These are phyloP conservation scores for Suillus luteus DNA, from an alignment of 768 basidiomycete species.

Conservation along the genomic window DNA sequence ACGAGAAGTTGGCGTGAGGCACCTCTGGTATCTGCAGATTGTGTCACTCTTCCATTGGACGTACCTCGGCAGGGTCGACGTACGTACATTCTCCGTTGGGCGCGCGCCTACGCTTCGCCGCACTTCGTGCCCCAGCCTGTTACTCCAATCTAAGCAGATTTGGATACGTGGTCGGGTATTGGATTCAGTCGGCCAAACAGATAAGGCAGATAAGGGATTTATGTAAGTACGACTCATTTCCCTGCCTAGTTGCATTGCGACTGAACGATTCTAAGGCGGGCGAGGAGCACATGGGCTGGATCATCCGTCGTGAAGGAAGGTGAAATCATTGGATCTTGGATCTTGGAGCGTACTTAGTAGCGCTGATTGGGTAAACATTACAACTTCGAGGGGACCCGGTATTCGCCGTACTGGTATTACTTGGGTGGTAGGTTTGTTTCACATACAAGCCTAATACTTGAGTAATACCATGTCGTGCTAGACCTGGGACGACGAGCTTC, in stretches of 20 bases:
- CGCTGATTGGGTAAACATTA: neutral
- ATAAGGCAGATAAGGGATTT: conserved; percentile 2
- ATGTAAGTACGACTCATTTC: neutral
- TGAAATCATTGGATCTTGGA: neutral
- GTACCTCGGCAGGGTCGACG: neutral
- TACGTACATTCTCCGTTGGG: neutral
- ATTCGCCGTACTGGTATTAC: neutral
- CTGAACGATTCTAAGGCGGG: neutral
- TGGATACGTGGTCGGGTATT: neutral
- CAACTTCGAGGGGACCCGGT: neutral
- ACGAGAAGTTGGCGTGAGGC: neutral
- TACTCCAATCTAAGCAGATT: neutral
- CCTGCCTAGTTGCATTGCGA: neutral
- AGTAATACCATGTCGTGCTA: neutral
- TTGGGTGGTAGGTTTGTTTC: neutral
- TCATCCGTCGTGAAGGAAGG: neutral
- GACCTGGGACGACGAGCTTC: neutral
- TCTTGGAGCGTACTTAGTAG: neutral
- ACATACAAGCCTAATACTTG: no score
- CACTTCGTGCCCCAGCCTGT: neutral
- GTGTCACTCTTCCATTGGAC: neutral
- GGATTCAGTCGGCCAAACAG: neutral
- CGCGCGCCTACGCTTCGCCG: neutral
- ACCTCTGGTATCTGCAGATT: neutral
- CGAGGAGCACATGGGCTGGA: neutral